phyloP scores from a whole-genome alignment of 1,284 basidiomycete species.

The Apiotrichum akiyoshidainum region DNA sequence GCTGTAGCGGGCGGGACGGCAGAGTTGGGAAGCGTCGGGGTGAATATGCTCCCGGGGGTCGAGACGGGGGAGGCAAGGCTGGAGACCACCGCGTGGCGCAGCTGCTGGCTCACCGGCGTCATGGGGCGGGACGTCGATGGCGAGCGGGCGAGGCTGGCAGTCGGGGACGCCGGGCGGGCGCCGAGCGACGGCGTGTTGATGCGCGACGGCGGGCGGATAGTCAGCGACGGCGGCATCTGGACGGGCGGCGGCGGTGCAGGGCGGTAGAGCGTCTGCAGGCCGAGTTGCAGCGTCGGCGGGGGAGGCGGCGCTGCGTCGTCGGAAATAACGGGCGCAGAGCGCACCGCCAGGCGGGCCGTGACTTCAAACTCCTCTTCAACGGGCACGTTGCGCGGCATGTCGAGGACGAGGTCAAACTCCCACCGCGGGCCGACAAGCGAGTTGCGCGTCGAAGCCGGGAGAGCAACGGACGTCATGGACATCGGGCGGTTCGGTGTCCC shows the following conservation, averaged over 20 bases:
- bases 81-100: constrained; percentile 35
- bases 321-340: constrained; percentile 14
- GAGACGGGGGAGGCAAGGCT: constrained; percentile 18
- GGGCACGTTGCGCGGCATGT: constrained; percentile 17
- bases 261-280: constrained; percentile 31
- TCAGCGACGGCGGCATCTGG: constrained; percentile 6
- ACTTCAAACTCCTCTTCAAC: constrained; percentile 29
- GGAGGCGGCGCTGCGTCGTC: constrained; percentile 6
- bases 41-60: constrained; percentile 2
- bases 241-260: constrained; percentile 12
- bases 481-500: constrained; percentile 8
- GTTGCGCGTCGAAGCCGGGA: background rate
- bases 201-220: constrained; percentile 26
- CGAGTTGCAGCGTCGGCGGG: constrained; percentile 23
- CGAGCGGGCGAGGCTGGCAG: constrained; percentile 6
- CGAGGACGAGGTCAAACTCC: constrained; percentile 39
- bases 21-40: background rate
- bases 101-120: constrained; percentile 37
- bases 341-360: constrained; percentile 27
- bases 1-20: constrained; percentile 7
- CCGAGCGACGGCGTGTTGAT: constrained; percentile 19
- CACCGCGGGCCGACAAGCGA: constrained; percentile 15
- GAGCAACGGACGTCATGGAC: background rate
- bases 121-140: constrained; percentile 32
- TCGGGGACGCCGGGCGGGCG: constrained; percentile 18